Evolutionary conservation across 2,329 filamentous ascomycete species (phyloP), one percentile per base, ranked within the genome.

Genomic region (Cercospora citrullina): DNA sequence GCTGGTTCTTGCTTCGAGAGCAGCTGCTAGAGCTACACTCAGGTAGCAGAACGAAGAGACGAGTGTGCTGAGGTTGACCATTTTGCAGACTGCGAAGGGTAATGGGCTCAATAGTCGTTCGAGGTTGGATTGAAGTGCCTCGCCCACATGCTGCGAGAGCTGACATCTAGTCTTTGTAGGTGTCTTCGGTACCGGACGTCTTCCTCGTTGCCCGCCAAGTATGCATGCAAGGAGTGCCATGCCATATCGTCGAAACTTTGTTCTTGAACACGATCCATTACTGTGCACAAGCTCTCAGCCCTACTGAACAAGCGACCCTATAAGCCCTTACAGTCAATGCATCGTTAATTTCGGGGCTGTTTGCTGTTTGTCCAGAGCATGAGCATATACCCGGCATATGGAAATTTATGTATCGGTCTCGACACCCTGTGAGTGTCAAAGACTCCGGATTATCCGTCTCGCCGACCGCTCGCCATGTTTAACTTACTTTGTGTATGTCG

Each of bases 21-120:
- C 36, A 42, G 60, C 60, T 7, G 42, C 14, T 12, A 12, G 12
- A 8, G 42, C 60, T 7, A 51, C 5, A 23, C 36, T 48, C 21
- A 42, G 14, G 7, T 21, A 48, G 60, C 16, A 39, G 28, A 63
- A 18, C 8, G 26, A 30, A 14, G 28, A 23, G 39, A 63, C 14
- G 33, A 63, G 10, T 2, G n/a, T n/a, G n/a, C 30, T 63, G 60
- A 53, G 23, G 26, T 51, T 63, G n/a, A 63, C 26, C 42, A 63
- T 63, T 16, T 53, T 31, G 60, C 42, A 26, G 26, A 6, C 12
- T 23, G 23, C 14, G 14, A 14, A 59, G 5, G 9, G 16, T 16
- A 10, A 55, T 28, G 48, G 3, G 48, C 12, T 53, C n/a, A n/a
- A n/a, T n/a, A n/a, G n/a, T n/a, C n/a, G n/a, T n/a, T n/a, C n/a